Base-by-base conservation (phyloP, 2,329 filamentous ascomycete genomes). In the Ophiocordyceps australis region DNA sequence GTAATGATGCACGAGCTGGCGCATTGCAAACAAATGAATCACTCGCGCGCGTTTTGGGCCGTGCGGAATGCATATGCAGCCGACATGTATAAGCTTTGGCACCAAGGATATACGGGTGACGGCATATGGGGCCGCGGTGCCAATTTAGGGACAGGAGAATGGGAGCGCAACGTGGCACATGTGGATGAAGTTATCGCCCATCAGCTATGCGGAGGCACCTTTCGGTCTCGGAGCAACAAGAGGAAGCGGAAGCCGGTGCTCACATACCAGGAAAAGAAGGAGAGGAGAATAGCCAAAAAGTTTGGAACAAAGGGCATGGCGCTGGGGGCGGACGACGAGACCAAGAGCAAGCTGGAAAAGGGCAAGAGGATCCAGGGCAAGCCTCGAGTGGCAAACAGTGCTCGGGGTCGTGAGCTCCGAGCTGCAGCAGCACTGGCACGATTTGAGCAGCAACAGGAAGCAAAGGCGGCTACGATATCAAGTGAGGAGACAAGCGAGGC, bases 1-100 rank as follows among this genome's bases (percentile, higher is more conserved):
- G 80, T 91, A 36, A 91, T 92, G 82, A 85, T 91, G 69, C 82
- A 92, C 45, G 80, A 89, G 55, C 57, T 91, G 17, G 81, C 81
- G 4, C 81, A 91, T 47, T 85, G 78, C 59, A 77, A 80, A 47
- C 75, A 92, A 45, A 92, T 92, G 83, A 91, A 92, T 46, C 82
- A 92, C 45, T 76, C 72, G 2, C 63, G 67, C 28, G 70, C 67
- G 3, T 92, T 92, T 41, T 92, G 82, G 81, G 64, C 65, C 8
- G 74, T 85, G 12, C 59, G 81, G 24, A 78, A 89, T 46, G 52
- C 57, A 22, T 89, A 78, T 41, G 74, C 78, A 2, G 60, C 59
- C 7, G 65, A 81, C 28, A 71, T 92, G 65, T 66, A 71, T 33
- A 57, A 37, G 2, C 53, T 92, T 2, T 89, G 80, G 78, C 47